phyloP scores from a whole-genome alignment of 768 basidiomycete species.

The Exidia glandulosa region DNA sequence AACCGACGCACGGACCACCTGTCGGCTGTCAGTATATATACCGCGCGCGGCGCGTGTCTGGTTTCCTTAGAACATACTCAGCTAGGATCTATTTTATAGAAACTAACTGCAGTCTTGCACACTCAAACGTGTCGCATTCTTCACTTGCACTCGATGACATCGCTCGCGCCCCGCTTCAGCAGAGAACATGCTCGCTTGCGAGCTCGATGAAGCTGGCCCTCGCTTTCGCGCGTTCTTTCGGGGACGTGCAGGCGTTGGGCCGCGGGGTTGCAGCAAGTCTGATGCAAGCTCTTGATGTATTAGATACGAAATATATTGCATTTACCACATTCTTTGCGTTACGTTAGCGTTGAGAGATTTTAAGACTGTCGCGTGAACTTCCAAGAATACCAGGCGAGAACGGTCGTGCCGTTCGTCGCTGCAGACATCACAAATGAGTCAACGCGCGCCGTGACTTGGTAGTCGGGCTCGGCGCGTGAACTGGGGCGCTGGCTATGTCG shows the following conservation, averaged over 20 bases:
- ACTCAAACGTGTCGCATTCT: background rate
- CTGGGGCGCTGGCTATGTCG: too few relatives aligned
- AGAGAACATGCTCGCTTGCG: background rate
- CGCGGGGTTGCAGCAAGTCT: background rate
- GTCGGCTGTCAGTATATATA: background rate
- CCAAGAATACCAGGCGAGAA: too few relatives aligned
- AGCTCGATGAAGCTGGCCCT: background rate
- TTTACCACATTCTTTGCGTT: too few relatives aligned
- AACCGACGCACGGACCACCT: too few relatives aligned
- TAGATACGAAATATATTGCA: too few relatives aligned
- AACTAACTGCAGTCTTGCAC: background rate
- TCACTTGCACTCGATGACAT: background rate
- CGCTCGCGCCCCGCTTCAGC: background rate
- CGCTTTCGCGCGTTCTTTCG: background rate
- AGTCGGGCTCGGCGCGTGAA: too few relatives aligned
- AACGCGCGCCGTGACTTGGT: too few relatives aligned
- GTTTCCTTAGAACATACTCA: background rate
- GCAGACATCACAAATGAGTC: too few relatives aligned
- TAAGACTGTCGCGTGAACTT: too few relatives aligned
- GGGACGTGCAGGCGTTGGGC: background rate
- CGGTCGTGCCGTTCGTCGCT: too few relatives aligned
- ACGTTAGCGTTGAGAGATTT: too few relatives aligned
- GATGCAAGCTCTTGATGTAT: background rate
- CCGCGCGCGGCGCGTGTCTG: background rate
- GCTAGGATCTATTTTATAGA: conserved; percentile 1